These are phyloP conservation scores for Amanita inopinata DNA, from an alignment of 768 basidiomycete genomes.

Conservation along the genomic window DNA sequence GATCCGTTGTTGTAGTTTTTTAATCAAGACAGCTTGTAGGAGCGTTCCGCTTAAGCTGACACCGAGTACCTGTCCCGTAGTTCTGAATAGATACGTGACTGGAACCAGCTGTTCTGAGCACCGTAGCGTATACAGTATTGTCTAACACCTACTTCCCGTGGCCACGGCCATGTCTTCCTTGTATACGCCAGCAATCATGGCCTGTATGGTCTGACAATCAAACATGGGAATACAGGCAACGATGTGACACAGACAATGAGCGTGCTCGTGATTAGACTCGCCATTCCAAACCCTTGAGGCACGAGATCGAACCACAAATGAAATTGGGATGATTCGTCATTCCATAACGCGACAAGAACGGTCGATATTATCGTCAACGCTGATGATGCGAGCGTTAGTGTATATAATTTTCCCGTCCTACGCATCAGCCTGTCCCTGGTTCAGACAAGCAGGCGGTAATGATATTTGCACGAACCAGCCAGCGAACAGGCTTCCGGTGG, in stretches of 20 bases:
- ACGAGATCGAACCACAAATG: slow-evolving; percentile 74
- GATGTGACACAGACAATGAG: slow-evolving; percentile 53
- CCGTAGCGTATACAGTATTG: slow-evolving; percentile 12
- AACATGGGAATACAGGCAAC: slow-evolving; percentile 8
- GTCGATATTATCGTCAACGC: slow-evolving; percentile 49
- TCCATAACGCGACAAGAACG: slow-evolving; percentile 57
- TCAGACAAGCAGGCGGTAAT: slow-evolving; percentile 6
- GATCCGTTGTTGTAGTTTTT: slow-evolving; percentile 65
- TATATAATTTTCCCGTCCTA: slow-evolving; percentile 78
- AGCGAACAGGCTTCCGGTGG: slow-evolving; percentile 77
- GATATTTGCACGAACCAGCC: slow-evolving; percentile 55
- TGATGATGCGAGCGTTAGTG: slow-evolving; percentile 60
- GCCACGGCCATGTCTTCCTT: slow-evolving; percentile 82
- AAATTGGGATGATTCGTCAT: slow-evolving; percentile 42
- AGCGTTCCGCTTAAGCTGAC: slow-evolving; percentile 83
- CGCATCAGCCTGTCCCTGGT: slow-evolving; percentile 61
- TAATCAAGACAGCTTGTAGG: slow-evolving; percentile 68
- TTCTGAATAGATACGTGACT: slow-evolving; percentile 93
- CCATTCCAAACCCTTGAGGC: slow-evolving; percentile 79
- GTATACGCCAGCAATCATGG: slow-evolving; percentile 76
- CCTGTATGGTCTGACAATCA: slow-evolving; percentile 34
- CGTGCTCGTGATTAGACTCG: slow-evolving; percentile 78
- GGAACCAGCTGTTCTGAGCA: slow-evolving; percentile 6
- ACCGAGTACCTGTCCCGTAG: slow-evolving; percentile 91
- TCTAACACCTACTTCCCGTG: slow-evolving; percentile 68